phyloP scores from a whole-genome alignment of 805 yeast genomes.

The Ogataea thermomethanolica region DNA sequence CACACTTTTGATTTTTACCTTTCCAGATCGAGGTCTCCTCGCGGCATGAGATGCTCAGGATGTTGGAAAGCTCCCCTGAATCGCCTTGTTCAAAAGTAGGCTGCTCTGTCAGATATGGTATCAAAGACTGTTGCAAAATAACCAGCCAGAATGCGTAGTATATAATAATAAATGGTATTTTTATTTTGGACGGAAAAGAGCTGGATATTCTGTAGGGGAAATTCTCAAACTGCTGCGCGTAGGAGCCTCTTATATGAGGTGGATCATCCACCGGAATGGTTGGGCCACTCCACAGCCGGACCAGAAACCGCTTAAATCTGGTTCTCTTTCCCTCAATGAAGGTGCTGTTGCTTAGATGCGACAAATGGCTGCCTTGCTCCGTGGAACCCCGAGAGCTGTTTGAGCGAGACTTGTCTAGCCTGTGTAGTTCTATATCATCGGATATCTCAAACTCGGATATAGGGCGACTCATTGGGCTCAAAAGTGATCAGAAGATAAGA shows the following conservation, averaged over 20 bases:
- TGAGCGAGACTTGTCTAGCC: conserved; percentile 4
- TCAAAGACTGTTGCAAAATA: conserved; percentile 35
- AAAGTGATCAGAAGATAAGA: not conserved
- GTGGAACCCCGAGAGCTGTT: conserved; percentile 7
- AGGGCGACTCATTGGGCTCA: not conserved
- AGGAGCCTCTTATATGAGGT: conserved; percentile 35
- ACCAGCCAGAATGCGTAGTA: conserved; percentile 49
- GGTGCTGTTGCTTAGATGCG: conserved; percentile 1
- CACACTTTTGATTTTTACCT: conserved; percentile 77
- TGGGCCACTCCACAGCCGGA: conserved; percentile 56
- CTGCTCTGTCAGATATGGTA: conserved; percentile 44
- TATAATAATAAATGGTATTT: conserved; percentile 31
- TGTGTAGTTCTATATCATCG: conserved; percentile 8
- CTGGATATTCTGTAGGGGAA: conserved; percentile 39
- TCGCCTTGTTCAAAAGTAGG: conserved; percentile 32
- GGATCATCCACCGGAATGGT: conserved; percentile 43
- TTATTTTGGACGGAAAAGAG: conserved; percentile 27
- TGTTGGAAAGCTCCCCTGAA: conserved; percentile 19
- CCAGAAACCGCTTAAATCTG: conserved; percentile 9
- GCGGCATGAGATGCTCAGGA: conserved; percentile 48
- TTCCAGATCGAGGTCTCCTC: conserved; percentile 54
- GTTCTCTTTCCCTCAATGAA: not conserved
- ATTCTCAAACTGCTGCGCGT: conserved; percentile 35
- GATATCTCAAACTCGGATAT: conserved; percentile 2
- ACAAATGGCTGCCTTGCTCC: conserved; percentile 4